phyloP scores from a whole-genome alignment of 768 basidiomycete genomes.

The Tylopilus cervinicoccineus region DNA sequence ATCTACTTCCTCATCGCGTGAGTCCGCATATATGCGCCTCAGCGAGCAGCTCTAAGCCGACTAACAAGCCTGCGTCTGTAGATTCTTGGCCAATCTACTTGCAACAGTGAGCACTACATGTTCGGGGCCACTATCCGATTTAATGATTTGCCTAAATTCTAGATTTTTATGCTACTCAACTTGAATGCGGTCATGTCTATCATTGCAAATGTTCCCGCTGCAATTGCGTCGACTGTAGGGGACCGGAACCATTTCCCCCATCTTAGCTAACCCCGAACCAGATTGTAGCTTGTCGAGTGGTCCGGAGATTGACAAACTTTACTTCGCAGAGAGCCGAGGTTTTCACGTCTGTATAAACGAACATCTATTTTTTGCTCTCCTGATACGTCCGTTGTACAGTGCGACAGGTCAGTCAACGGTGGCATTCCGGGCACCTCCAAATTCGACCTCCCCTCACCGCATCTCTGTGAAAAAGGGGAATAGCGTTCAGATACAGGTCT shows the following conservation, averaged over 20 bases:
- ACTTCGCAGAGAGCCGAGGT: constrained; percentile 44
- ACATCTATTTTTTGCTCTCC: constrained; percentile 20
- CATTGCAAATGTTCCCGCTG: constrained; percentile 70
- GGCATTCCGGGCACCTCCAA: constrained; percentile 50
- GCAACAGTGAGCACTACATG: constrained; percentile 37
- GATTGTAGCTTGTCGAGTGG: constrained; percentile 62
- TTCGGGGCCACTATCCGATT: background rate
- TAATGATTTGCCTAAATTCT: background rate
- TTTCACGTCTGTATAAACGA: constrained; percentile 43
- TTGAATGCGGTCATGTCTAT: constrained; percentile 72
- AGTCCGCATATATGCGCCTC: constrained; percentile 25
- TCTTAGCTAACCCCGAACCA: constrained; percentile 22
- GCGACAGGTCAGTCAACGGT: constrained; percentile 48
- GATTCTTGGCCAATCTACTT: constrained; percentile 63
- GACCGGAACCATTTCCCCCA: background rate
- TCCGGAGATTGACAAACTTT: constrained; percentile 64
- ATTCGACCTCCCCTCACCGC: constrained; percentile 23
- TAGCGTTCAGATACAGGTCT: constrained; percentile 60
- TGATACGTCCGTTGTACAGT: constrained; percentile 26
- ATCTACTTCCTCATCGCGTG: constrained; percentile 72
- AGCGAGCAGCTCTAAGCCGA: background rate
- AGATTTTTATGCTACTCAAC: constrained; percentile 63
- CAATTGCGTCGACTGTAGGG: constrained; percentile 61
- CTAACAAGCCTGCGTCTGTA: constrained; percentile 24
- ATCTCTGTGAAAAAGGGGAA: constrained; percentile 38